These are phyloP conservation scores for Huntiella decipiens DNA, from an alignment of 2,329 filamentous ascomycete species.

Conservation along the genomic window DNA sequence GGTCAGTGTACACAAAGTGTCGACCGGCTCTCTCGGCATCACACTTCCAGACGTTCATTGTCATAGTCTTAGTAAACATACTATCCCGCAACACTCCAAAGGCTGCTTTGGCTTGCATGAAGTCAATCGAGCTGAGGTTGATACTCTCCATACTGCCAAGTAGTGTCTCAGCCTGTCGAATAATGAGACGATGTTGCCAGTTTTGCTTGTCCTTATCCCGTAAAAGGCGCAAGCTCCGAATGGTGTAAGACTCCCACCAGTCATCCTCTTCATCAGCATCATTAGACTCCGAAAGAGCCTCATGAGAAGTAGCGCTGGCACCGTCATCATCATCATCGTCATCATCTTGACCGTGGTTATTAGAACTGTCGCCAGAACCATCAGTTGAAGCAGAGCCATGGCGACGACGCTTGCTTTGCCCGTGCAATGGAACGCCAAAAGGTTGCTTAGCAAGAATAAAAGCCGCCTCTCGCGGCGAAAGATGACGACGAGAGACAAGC, in stretches of 20 bases:
- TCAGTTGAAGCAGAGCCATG: slow-evolving; percentile 16
- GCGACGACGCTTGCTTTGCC: slow-evolving; percentile 17
- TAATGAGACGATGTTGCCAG: slow-evolving; percentile 86
- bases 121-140: slow-evolving; percentile 14
- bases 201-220: slow-evolving; percentile 71
- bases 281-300: slow-evolving; percentile 1
- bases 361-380: slow-evolving; percentile 12
- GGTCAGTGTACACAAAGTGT: slow-evolving; percentile 80
- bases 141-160: slow-evolving; percentile 24
- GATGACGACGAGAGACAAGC: slow-evolving; percentile 40
- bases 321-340: slow-evolving; percentile 10
- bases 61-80: slow-evolving; percentile 86
- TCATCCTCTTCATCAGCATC: slow-evolving; percentile 40
- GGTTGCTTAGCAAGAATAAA: slow-evolving; percentile 37
- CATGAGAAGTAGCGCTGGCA: slow-evolving; percentile 2
- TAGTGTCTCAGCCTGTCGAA: slow-evolving; percentile 44
- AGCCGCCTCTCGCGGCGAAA: slow-evolving; percentile 29
- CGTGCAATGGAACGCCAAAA: slow-evolving; percentile 22
- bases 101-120: slow-evolving; percentile 55
- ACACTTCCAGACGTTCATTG: slow-evolving; percentile 86
- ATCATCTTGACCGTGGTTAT: slow-evolving; percentile 21
- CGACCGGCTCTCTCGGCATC: slow-evolving; percentile 67
- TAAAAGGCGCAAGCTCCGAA: slow-evolving; percentile 30
- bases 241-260: slow-evolving; percentile 34
- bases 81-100: slow-evolving; percentile 54